Percentiles rank a stretch among this genome's conserved stretches.
These are phyloP conservation scores for Rhodamnia rubescens DNA, from an alignment of 345 rosid genomes.

Conservation along the genomic window DNA sequence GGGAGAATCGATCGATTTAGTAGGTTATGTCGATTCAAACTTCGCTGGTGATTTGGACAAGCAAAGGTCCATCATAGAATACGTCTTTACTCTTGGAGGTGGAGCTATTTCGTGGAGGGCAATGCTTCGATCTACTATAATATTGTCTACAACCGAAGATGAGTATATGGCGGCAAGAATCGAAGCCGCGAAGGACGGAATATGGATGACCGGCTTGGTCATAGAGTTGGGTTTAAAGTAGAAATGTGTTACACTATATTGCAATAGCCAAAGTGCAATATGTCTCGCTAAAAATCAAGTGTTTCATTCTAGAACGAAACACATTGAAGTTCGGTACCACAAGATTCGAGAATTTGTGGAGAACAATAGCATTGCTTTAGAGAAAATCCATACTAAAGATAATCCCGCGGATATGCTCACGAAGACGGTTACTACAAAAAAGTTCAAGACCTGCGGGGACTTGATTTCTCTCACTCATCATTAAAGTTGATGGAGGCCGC, in stretches of 20 bases:
- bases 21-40: not conserved
- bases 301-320: not conserved
- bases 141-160: not conserved
- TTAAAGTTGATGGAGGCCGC: not conserved
- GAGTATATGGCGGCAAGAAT: accelerated
- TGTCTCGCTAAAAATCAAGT: not conserved
- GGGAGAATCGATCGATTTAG: not conserved
- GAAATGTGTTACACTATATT: not conserved
- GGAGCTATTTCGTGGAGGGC: not conserved
- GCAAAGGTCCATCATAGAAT: not conserved
- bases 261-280: not conserved
- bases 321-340: not conserved
- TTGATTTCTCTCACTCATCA: not conserved
- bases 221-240: not conserved
- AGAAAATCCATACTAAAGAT: not conserved
- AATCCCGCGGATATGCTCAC: not conserved
- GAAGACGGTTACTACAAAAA: not conserved
- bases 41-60: not conserved
- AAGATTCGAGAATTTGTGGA: not conserved
- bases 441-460: no score
- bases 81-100: not conserved
- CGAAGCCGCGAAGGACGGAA: not conserved
- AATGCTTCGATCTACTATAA: not conserved
- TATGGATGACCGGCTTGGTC: not conserved
- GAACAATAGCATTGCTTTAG: not conserved